Base-by-base conservation (phyloP, 2,329 filamentous ascomycete genomes). In the Corynespora cassiicola region DNA sequence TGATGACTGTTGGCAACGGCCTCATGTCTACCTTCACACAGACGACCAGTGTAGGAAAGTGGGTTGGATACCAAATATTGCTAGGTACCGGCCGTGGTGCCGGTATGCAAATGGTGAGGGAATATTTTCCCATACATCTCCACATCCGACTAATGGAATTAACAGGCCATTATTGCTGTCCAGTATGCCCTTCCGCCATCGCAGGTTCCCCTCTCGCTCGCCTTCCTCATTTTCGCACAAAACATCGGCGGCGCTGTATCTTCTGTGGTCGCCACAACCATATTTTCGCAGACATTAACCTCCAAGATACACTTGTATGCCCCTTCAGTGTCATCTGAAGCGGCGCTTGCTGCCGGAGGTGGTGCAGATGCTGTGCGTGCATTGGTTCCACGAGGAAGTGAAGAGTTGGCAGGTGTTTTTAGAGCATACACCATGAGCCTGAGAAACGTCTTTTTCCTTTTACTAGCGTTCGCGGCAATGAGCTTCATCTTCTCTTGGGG, bases 1-100 rank as follows among this genome's bases (percentile, higher is more conserved):
- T 72, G 8, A 61, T 65, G 38, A 50, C 70, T 2, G 62, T 74
- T 21, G 71, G 70, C 10, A 61, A 64, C 6, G 73, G 71, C 3
- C 59, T 76, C 1, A 42, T 75, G 3, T 63, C 69, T 2, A 73
- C 68, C 5, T 67, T 72, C 31, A 56, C 53, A 2, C 52, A 58
- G 18, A 40, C 58, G 16, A 69, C 66, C 2, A 52, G 43, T 12
- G 49, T 52, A 6, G 52, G 45, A 2, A 47, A 56, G 22, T 66
- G 63, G 60, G 49, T 64, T 24, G 54, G 57, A 2, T 63, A 54
- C 10, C 53, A 64, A 28, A 53, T 63, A 14, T 4, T 65, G 2
- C 11, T 57, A 3, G 61, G 63, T 2, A 42, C 35, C 7, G 60
- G 58, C 1, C 46, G 55, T 9, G 60, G 61, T 7, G 32, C 48